Percentiles rank a stretch among this genome's conserved stretches.
phyloP scores from a whole-genome alignment of 208 protist genomes.

The Trypanosoma mega region DNA sequence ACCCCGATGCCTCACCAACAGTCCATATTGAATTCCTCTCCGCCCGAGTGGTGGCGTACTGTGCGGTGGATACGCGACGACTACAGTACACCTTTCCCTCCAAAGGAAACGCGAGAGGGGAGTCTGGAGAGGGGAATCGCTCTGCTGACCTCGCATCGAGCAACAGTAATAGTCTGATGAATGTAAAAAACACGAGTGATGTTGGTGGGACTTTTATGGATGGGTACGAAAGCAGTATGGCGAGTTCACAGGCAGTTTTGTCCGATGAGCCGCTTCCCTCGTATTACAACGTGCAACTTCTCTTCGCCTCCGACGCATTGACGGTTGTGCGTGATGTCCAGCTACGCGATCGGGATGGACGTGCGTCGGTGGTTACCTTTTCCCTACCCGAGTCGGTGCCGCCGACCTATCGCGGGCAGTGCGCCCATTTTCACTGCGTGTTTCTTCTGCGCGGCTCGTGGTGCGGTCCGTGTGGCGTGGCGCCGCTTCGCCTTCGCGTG shows the following conservation, averaged over 20 bases:
- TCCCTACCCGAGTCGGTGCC: slow-evolving; percentile 48
- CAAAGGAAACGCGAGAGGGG: neutral
- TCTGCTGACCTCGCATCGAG: too few species aligned
- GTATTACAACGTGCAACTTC: slow-evolving; percentile 12
- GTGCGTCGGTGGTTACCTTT: slow-evolving; percentile 26
- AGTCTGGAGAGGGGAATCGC: neutral
- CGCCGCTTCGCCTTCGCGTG: slow-evolving; percentile 3
- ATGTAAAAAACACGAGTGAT: too few species aligned
- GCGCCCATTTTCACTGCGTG: slow-evolving; percentile 26
- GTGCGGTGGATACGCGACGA: slow-evolving; percentile 32
- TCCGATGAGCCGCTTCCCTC: neutral
- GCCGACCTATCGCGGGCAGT: slow-evolving; percentile 43
- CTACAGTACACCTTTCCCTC: slow-evolving; percentile 25
- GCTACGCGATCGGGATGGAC: slow-evolving; percentile 27
- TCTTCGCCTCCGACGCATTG: slow-evolving; percentile 25
- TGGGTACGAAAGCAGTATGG: too few species aligned
- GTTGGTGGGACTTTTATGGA: too few species aligned
- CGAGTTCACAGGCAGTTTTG: too few species aligned
- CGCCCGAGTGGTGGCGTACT: slow-evolving; percentile 26
- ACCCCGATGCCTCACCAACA: slow-evolving; percentile 12
- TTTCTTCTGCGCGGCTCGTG: slow-evolving; percentile 10
- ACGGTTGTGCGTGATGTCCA: slow-evolving; percentile 8
- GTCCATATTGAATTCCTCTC: slow-evolving; percentile 31
- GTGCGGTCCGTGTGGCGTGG: neutral
- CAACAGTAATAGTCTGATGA: too few species aligned